Conservation (phyloP, 108 stramenopile species). For the Bacterosira constricta region DNA sequence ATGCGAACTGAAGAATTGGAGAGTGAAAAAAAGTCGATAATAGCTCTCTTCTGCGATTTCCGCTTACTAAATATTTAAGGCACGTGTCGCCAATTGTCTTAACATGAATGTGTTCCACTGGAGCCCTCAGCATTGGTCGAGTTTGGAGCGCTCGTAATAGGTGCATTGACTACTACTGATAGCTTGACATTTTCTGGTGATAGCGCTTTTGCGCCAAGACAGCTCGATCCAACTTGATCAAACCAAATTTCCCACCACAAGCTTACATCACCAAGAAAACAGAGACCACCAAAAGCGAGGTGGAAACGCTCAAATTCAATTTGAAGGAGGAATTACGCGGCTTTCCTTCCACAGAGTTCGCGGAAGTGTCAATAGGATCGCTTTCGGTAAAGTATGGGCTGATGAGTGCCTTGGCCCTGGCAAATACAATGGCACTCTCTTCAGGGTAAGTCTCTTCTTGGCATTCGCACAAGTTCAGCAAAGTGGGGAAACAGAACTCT, state of each 20-base stretch:
- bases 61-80: neutral
- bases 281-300: neutral
- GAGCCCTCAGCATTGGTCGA: neutral
- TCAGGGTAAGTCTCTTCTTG: slow-evolving; percentile 8
- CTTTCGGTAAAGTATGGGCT: slow-evolving; percentile 14
- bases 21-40: neutral
- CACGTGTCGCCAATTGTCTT: neutral
- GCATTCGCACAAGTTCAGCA: slow-evolving; percentile 43
- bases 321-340: neutral
- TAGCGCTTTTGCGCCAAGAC: neutral
- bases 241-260: neutral
- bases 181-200: too few species aligned
- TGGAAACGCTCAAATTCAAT: neutral
- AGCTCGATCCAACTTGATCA: neutral
- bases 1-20: neutral
- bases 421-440: slow-evolving; percentile 23
- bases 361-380: neutral
- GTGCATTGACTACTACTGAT: neutral
- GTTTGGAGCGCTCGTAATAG: neutral
- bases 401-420: slow-evolving; percentile 29
- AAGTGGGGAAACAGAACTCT: slow-evolving; percentile 30
- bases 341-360: neutral
- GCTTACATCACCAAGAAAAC: neutral
- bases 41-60: neutral
- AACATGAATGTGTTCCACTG: neutral